Base-by-base conservation (phyloP, 208 protist genomes). In the Leishmania tropica region DNA sequence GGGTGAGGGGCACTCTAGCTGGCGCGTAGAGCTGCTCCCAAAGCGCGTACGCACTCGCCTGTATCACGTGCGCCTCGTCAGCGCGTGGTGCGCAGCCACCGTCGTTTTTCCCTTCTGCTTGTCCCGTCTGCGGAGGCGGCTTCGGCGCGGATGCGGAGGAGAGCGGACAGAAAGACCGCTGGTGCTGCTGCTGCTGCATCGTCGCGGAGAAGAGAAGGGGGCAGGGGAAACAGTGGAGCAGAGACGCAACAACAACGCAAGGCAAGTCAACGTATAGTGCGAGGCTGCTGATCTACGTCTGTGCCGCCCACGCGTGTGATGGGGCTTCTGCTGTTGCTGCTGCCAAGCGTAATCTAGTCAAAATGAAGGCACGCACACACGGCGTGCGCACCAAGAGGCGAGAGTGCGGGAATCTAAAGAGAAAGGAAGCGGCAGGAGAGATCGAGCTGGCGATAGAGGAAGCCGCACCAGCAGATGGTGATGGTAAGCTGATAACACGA, bases 21-120 rank as follows among this genome's bases (percentile, higher is more conserved):
- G 85, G 58, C 31, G 86, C 75, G 80, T 91, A 92, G 28, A 91
- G 79, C 76, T 85, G 87, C 80, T 94, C 89, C 91, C 91, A 94
- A 65, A 94, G 70, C 0, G 78, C 78, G 85, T 92, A 93, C 51
- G 81, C 88, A 51, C 76, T 74, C 21, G 87, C 86, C 11, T 60
- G 83, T 19, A 83, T n/a, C 51, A 83, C 79, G 19, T 51, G 42
- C 5, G 37, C 65, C 28, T 78, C 84, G 0, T 48, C 74, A 31
- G 56, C 75, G 75, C 8, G 37, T 31, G 40, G 13, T 28, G 56
- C 13, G 45, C 54, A 37, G 35, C n/a, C 17, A 24, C 11, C 17
- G 42, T 11, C 40, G 45, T 53, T 74, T 19, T 74, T 53, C 28
- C n/a, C 45, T 7, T 51, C 45, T 5, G 35, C 28, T 37, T 28